These are phyloP conservation scores for Spinacia oleracea DNA, from an alignment of 179 eudicot genomes.

Conservation along the genomic window DNA sequence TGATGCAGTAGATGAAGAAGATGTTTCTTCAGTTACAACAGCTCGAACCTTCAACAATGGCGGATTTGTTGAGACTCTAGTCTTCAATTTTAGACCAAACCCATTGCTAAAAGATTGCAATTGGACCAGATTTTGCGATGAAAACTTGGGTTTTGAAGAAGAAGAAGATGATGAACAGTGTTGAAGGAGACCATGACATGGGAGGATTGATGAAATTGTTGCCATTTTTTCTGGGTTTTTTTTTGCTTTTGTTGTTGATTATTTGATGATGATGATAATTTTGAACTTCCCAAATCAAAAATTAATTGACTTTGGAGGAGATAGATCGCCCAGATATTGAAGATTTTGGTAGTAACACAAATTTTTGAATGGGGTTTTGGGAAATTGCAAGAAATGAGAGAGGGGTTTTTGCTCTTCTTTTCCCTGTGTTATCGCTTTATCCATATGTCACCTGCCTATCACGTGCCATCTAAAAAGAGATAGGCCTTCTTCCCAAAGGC, in stretches of 20 bases:
- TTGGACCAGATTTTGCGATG: conserved; percentile 19
- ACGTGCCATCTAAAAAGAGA: neutral
- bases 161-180: conserved; percentile 4
- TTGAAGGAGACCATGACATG: conserved; percentile 18
- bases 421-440: conserved; percentile 25
- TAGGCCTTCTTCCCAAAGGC: neutral
- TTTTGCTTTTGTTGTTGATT: neutral
- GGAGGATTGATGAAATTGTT: conserved; percentile 27
- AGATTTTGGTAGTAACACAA: neutral
- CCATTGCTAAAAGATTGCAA: conserved; percentile 12
- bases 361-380: neutral
- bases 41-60: conserved; percentile 25
- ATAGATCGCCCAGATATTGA: neutral
- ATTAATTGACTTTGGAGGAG: conserved; percentile 8
- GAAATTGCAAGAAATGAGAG: too few relatives aligned
- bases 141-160: conserved; percentile 20
- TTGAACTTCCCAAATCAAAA: neutral
- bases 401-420: conserved; percentile 1
- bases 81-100: conserved; percentile 19
- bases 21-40: conserved; percentile 53
- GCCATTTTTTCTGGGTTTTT: conserved; percentile 19
- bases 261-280: neutral
- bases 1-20: conserved; percentile 25
- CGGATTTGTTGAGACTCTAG: neutral
- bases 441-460: conserved; percentile 30